Evolutionary conservation across 2,329 filamentous ascomycete species (phyloP).

Genomic region (Mycogone perniciosa): DNA sequence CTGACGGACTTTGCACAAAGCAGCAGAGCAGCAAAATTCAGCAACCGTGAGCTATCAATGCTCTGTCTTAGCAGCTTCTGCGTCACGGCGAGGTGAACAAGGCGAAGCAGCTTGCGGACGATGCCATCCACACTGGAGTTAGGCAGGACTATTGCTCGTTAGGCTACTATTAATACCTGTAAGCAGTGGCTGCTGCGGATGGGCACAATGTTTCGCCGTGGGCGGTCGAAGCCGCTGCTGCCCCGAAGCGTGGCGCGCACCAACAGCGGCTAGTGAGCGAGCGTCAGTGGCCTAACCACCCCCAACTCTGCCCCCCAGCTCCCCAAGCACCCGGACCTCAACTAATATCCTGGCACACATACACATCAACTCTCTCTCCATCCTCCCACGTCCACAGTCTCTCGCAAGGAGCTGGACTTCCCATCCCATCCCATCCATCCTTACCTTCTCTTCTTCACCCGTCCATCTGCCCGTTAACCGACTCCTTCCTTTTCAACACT

Average conservation of each 20-base stretch:
- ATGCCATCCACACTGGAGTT: too few relatives aligned
- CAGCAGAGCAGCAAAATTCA: too few relatives aligned
- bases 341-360: slow-evolving; percentile 18
- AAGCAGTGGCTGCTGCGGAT: slow-evolving; percentile 1
- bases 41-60: too few relatives aligned
- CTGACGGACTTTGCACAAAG: too few relatives aligned
- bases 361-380: slow-evolving; percentile 13
- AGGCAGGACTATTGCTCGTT: background rate
- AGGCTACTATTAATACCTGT: background rate
- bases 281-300: slow-evolving; percentile 6
- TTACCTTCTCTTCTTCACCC: slow-evolving; percentile 33
- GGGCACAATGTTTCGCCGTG: slow-evolving; percentile 15
- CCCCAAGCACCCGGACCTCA: slow-evolving; percentile 7
- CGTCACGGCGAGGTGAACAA: background rate
- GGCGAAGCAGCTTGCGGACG: background rate
- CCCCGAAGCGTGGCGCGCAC: slow-evolving; percentile 11
- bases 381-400: slow-evolving; percentile 24
- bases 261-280: slow-evolving; percentile 11
- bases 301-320: slow-evolving; percentile 4
- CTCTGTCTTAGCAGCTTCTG: too few relatives aligned
- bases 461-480: slow-evolving; percentile 31
- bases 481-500: slow-evolving; percentile 30
- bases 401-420: slow-evolving; percentile 29
- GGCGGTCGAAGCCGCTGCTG: slow-evolving; percentile 5
- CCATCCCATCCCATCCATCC: slow-evolving; percentile 39